Base-by-base conservation (phyloP, 345 rosid species). In the Citrus sp. region DNA sequence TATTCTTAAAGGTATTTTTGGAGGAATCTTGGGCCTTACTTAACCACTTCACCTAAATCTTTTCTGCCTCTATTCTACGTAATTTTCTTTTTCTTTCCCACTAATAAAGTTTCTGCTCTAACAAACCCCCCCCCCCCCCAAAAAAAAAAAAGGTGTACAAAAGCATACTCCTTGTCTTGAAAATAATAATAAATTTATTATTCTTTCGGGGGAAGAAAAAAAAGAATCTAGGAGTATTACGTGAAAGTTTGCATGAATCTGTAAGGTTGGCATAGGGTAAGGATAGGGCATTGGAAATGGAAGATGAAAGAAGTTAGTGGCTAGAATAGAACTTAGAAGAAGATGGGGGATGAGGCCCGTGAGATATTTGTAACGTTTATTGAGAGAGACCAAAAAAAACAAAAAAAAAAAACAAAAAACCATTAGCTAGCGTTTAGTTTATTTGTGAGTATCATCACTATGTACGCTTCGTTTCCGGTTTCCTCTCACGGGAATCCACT, bases 401-500 rank as follows among this genome's bases (percentile, higher is more conserved):
- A 30, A 3, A 30, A 30, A 30, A 30, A 0, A 9, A 37, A 30
- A 30, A 30, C 0, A 9, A 37, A 37, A 37, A 37, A 37, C 40
- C 16, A 60, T 19, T 3, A 66, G 79, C 19, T 3, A 54, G 79
- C 19, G 79, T 55, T 74, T 46, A 12, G 14, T 46, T 37, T 40
- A 25, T 60, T 27, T 74, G 74, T 54, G 46, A 71, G 7, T 27
- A 74, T n/a, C 18, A 22, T 46, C 51, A 46, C 18, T 46, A 13
- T 13, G 51, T 3, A 46, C 1, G 61, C 60, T 62, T 75, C 16
- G 72, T 74, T 18, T 78, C 72, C 75, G 76, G 75, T 83, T 83
- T 72, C 72, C 61, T 75, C 85, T 86, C 88, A 86, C 84, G 85
- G 81, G 88, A 86, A 84, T 86, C 80, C 63, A 69, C 76, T 76